A percentile compares a stretch with the other conserved stretches of the same genome.
Conservation (phyloP, 768 basidiomycete species). For the Tricholomella constricta region DNA sequence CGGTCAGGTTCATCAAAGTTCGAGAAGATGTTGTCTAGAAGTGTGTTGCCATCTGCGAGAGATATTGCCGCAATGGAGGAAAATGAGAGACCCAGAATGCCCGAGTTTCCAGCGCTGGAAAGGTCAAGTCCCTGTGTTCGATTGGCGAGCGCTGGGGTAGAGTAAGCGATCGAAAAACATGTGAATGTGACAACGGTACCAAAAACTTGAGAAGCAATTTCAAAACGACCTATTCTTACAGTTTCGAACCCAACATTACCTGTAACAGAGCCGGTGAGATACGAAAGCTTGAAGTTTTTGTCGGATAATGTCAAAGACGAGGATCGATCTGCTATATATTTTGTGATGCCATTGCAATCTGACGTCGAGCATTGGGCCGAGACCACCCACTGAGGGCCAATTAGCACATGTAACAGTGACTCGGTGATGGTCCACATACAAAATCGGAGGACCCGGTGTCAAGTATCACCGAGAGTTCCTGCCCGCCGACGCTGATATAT, state of each 20-base stretch:
- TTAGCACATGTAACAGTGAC: not conserved
- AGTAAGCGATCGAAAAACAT: not conserved
- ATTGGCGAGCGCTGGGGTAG: conserved; percentile 32
- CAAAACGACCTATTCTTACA: conserved; percentile 45
- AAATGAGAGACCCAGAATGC: conserved; percentile 48
- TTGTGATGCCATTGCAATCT: conserved; percentile 48
- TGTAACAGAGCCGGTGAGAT: conserved; percentile 51
- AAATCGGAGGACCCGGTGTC: conserved; percentile 64
- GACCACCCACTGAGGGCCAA: conserved; percentile 47
- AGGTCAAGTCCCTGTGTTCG: conserved; percentile 45
- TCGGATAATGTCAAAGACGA: conserved; percentile 31
- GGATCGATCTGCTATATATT: conserved; percentile 37
- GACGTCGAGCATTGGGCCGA: conserved; percentile 43
- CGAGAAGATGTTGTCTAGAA: conserved; percentile 51
- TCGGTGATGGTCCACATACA: conserved; percentile 29
- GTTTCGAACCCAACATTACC: conserved; percentile 51
- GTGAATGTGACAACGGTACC: not conserved
- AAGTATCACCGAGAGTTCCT: conserved; percentile 46
- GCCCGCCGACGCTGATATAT: conserved; percentile 42
- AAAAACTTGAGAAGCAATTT: conserved; percentile 45
- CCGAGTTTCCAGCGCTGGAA: conserved; percentile 43
- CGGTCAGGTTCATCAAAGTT: conserved; percentile 38
- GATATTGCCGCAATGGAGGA: conserved; percentile 48
- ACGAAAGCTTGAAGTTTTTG: conserved; percentile 44
- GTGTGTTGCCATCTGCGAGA: conserved; percentile 39